A percentile compares a stretch with the other conserved stretches of the same genome.
phyloP scores from a whole-genome alignment of 75 land plant genomes.

The Sequoia sempervirens region DNA sequence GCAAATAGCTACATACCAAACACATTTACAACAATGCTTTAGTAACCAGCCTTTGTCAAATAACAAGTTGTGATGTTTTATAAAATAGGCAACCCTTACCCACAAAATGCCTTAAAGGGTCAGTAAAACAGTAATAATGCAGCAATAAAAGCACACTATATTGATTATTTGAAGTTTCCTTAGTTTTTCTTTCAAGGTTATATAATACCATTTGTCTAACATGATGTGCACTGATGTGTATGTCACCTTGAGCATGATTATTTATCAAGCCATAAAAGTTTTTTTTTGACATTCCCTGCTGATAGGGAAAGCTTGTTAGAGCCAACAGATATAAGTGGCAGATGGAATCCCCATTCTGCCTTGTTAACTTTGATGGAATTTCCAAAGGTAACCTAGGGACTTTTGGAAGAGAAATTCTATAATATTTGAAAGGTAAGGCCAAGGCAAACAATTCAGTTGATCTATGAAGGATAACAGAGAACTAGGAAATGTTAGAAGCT shows the following conservation, averaged over 20 bases:
- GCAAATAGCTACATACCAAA: conserved; percentile 55
- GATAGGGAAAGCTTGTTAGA: neutral
- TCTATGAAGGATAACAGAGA: neutral
- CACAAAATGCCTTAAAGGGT: neutral
- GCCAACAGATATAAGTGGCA: neutral
- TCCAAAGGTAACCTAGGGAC: neutral
- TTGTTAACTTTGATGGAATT: neutral
- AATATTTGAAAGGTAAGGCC: neutral
- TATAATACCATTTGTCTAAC: neutral
- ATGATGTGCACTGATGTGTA: neutral
- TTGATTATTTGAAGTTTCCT: neutral
- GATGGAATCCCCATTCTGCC: neutral
- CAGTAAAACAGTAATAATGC: no score
- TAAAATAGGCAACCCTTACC: neutral
- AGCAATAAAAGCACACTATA: no score
- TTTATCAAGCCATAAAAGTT: neutral
- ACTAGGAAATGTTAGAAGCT: neutral
- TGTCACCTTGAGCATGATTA: neutral
- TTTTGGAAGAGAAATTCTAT: neutral
- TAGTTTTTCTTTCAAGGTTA: neutral
- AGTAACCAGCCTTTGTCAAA: neutral
- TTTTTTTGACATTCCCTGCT: neutral
- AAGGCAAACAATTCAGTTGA: neutral
- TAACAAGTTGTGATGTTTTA: neutral
- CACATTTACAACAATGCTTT: neutral